Conservation (phyloP, 108 stramenopile species). For the Discostella pseudostelligera region DNA sequence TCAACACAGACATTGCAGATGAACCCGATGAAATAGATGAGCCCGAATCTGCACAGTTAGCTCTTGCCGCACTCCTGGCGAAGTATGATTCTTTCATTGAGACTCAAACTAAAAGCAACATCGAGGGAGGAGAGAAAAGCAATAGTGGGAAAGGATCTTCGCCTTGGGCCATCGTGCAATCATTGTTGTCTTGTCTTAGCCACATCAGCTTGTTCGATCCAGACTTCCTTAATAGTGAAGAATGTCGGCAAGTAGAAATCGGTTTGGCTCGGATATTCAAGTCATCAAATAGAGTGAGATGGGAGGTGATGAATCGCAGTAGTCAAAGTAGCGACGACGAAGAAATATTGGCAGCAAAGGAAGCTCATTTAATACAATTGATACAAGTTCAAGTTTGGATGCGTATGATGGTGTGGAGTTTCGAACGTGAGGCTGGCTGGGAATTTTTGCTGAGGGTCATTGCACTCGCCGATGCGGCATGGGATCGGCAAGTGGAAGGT, state of each 20-base stretch:
- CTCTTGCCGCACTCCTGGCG: conserved; percentile 7
- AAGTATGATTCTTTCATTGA: conserved; percentile 17
- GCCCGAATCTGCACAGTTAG: conserved; percentile 9
- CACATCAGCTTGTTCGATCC: conserved; percentile 1
- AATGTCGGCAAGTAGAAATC: neutral
- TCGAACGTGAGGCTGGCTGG: conserved; percentile 28
- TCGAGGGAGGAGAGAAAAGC: neutral
- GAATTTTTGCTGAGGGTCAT: conserved; percentile 19
- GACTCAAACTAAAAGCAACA: neutral
- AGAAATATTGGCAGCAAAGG: neutral
- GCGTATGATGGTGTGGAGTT: conserved; percentile 40
- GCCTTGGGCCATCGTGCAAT: conserved; percentile 4
- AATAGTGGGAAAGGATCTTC: neutral
- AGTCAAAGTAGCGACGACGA: neutral
- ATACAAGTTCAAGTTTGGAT: conserved; percentile 45
- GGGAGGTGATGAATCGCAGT: conserved; percentile 20
- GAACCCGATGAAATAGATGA: neutral
- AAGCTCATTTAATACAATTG: conserved; percentile 13
- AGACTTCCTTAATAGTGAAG: neutral
- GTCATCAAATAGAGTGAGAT: conserved; percentile 10
- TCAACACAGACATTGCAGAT: too few species aligned
- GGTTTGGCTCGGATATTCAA: neutral
- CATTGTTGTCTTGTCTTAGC: neutral
- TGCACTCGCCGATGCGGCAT: neutral
- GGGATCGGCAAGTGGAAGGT: neutral